Evolutionary conservation across 1,284 basidiomycete species (phyloP), one percentile per base, ranked within the genome.

Genomic region (Ceratobasidium sp.): DNA sequence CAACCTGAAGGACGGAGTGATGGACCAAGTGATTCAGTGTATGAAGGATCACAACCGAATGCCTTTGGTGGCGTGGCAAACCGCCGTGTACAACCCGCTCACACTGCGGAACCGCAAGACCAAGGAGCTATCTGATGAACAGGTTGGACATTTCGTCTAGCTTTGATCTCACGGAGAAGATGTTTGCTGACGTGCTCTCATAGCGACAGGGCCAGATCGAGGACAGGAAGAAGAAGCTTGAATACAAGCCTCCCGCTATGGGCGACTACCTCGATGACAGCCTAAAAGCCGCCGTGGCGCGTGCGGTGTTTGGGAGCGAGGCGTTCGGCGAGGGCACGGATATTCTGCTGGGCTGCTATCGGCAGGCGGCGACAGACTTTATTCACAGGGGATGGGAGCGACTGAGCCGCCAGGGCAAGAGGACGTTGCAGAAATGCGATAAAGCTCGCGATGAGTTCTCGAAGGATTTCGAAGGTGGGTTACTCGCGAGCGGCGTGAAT

Each of bases 31-130:
- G 12, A 4, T 20, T 10, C 17, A 2, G 12, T 3, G 3, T 6
- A 76, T 76, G 73, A 26, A 2, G 13, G 42, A 54, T 15, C 13
- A 17, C 38, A 23, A 23, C 23, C 52, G 50, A 28, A 66, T 50
- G 0, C 73, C 73, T 12, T 40, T 44, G 33, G 20, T 42, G 28
- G 48, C 62, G 7, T 76, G 73, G 73, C 48, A 59, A 13, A 52
- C 66, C 26, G 9, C 4, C 20, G n/a, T 66, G 26, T 23, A 66
- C 10, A 44, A 10, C 10, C 26, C 62, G 5, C 33, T 10, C 17
- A 61, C 7, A 17, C 13, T 61, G 59, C 38, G 33, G 59, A 17
- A 17, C 6, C 59, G 59, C 3, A n/a, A 13, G 1, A 38, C 9
- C 13, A 9, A 20, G n/a, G 6, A 61, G 7, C 59, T 40, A 20